These are phyloP conservation scores for Alternaria panax DNA, from an alignment of 2,329 filamentous ascomycete species.

Conservation along the genomic window DNA sequence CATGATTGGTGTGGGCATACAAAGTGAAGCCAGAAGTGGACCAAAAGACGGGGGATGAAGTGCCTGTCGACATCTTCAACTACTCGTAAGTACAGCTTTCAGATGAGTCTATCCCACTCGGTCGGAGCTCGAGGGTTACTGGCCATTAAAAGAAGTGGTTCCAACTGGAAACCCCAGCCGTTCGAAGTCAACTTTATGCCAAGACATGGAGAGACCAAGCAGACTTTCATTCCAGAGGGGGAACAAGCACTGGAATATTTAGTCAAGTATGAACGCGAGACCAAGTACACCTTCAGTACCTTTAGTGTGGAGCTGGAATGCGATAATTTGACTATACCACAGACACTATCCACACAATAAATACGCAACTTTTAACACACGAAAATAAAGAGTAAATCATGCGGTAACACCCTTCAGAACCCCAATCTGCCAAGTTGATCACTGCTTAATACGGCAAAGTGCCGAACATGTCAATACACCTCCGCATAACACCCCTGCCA, in stretches of 20 bases:
- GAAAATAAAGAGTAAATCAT: neutral
- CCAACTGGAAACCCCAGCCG: constrained; percentile 2
- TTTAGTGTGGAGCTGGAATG: constrained; percentile 26
- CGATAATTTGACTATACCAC: neutral
- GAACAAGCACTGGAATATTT: neutral
- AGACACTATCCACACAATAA: neutral
- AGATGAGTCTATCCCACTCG: too few species aligned
- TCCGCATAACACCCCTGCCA: constrained; percentile 2
- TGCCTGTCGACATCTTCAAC: constrained; percentile 60
- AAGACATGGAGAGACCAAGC: constrained; percentile 4
- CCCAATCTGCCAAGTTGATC: neutral
- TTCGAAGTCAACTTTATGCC: constrained; percentile 3
- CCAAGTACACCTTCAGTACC: neutral
- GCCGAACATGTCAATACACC: constrained; percentile 3
- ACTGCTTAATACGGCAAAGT: neutral
- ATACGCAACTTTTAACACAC: neutral
- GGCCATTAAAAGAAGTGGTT: neutral
- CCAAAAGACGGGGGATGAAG: constrained; percentile 51
- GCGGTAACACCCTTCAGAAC: neutral
- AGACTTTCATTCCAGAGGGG: neutral
- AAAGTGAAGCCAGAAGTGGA: constrained; percentile 55
- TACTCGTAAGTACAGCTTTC: neutral
- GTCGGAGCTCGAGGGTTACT: neutral
- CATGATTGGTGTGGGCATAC: constrained; percentile 65
- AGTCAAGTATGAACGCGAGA: neutral